Percentiles rank a stretch among this genome's conserved stretches.
Conservation (phyloP, 305 asterid genomes). For the Stenogyne calaminthoides region DNA sequence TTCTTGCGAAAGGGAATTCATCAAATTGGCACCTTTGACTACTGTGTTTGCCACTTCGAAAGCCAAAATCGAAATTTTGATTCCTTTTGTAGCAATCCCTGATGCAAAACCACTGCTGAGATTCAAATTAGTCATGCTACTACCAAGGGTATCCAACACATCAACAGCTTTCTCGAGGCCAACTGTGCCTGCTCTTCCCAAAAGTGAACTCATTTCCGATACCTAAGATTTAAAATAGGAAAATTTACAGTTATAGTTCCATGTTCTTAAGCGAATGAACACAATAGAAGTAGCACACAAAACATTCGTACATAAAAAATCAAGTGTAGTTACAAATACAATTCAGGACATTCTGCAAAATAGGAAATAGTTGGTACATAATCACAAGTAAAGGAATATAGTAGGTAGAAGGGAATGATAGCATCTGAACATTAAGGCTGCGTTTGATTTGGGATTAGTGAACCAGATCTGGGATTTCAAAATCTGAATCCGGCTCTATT, state of each 20-base stretch:
- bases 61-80: conserved; percentile 78
- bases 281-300: neutral
- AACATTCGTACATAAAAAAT: neutral
- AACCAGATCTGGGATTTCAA: too few relatives aligned
- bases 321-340: neutral
- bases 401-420: neutral
- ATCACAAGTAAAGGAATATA: conserved; percentile 4
- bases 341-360: neutral
- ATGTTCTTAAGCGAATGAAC: neutral
- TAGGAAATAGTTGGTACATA: neutral
- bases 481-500: too few relatives aligned
- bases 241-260: conserved; percentile 1
- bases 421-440: neutral
- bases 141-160: conserved; percentile 91
- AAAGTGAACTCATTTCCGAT: conserved; percentile 80
- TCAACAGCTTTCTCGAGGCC: conserved; percentile 92
- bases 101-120: conserved; percentile 79
- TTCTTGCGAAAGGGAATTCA: conserved; percentile 77
- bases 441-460: too few relatives aligned
- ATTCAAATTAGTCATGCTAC: conserved; percentile 94
- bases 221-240: conserved; percentile 53
- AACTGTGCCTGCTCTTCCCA: conserved; percentile 89
- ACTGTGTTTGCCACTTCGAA: conserved; percentile 96
- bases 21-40: conserved; percentile 90
- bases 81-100: conserved; percentile 82